These are phyloP conservation scores for Ustanciosporium gigantosporum DNA, from an alignment of 1,284 basidiomycete genomes.

Conservation along the genomic window DNA sequence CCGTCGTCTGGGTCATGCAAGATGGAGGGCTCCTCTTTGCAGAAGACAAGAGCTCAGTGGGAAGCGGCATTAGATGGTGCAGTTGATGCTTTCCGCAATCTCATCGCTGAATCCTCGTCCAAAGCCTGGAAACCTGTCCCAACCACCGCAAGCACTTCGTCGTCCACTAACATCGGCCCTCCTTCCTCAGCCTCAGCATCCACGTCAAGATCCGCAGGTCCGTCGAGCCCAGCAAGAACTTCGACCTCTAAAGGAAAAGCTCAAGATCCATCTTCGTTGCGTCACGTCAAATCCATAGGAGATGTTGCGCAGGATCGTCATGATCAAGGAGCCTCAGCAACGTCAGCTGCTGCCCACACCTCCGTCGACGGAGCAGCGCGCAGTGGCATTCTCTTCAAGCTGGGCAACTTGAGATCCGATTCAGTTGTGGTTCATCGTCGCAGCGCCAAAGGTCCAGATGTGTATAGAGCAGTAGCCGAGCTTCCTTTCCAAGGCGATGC, in stretches of 20 bases:
- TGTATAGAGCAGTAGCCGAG: slow-evolving; percentile 82
- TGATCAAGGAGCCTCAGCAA: no score
- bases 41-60: slow-evolving; percentile 45
- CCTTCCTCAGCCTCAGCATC: slow-evolving; percentile 9
- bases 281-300: slow-evolving; percentile 22
- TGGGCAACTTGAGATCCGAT: slow-evolving; percentile 51
- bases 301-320: slow-evolving; percentile 2
- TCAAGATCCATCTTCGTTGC: slow-evolving; percentile 23
- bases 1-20: no score
- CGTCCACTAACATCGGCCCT: slow-evolving; percentile 16
- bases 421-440: slow-evolving; percentile 63
- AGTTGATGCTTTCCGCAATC: slow-evolving; percentile 27
- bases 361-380: background rate
- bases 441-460: slow-evolving; percentile 68
- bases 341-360: background rate
- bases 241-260: slow-evolving; percentile 1
- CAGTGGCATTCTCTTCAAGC: slow-evolving; percentile 4
- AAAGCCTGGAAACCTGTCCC: slow-evolving; percentile 44
- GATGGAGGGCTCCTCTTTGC: slow-evolving; percentile 17
- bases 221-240: background rate
- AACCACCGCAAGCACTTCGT: slow-evolving; percentile 11
- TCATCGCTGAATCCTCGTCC: slow-evolving; percentile 38
- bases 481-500: slow-evolving; percentile 69
- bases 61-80: slow-evolving; percentile 41
- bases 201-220: background rate